Base-by-base conservation (phyloP, 352 stramenopile genomes). In the Globisporangium lucens region DNA sequence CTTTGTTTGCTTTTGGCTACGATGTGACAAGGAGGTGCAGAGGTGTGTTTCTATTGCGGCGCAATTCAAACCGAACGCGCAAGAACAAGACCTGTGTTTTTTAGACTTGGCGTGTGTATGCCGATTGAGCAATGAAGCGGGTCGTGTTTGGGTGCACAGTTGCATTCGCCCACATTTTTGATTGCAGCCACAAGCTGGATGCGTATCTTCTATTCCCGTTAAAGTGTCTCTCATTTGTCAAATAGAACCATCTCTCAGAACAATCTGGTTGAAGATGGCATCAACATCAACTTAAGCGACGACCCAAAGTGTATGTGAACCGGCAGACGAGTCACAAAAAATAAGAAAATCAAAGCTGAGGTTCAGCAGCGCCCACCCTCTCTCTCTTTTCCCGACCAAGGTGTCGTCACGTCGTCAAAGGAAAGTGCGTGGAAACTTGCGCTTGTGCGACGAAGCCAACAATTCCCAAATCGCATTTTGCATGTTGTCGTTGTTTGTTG, bases 1-100 rank as follows among this genome's bases (percentile, higher is more conserved):
- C 38, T 46, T 46, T 35, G 57, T 10, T 47, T 51, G 22, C 13
- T 7, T 20, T 38, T 52, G 57, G 57, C 36, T 63, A 4, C 35
- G 58, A 53, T 55, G 58, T 53, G 58, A 63, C 58, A 63, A 63
- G 33, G 58, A 12, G 38, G 22, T 61, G 30, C 30, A 63, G 36
- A 35, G 58, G 36, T 52, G n/a, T 27, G 49, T 30, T 56, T 56
- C n/a, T 30, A 17, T 30, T 56, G 49, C 47, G n/a, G 47, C 47
- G 8, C 20, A 22, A 53, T 12, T 27, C 46, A 27, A 9, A n/a
- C 7, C 4, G 4, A 51, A 17, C 36, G 36, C 17, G 53, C 53
- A 61, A 46, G 35, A 61, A 49, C 57, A 41, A 51, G n/a, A 52
- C 22, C 58, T 63, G 58, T 41, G 29, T 63, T 63, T 27, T 63